Evolutionary conservation across 352 stramenopile genomes (phyloP).

Genomic region (Phytophthora europaea): DNA sequence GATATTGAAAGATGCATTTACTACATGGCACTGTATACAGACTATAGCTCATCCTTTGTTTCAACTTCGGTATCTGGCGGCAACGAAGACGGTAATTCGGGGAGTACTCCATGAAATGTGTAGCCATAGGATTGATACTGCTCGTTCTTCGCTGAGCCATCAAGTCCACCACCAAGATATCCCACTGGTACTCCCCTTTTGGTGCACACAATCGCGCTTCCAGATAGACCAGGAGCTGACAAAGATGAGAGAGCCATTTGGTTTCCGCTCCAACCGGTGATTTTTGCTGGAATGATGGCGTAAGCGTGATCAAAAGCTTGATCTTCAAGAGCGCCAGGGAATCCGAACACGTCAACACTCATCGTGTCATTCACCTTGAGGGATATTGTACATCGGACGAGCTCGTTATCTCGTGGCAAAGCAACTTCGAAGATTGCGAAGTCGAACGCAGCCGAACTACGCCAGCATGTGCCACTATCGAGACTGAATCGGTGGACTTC

Average conservation of each 20-base stretch:
- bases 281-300: conserved; percentile 44
- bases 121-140: conserved; percentile 46
- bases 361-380: not conserved
- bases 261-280: conserved; percentile 36
- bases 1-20: conserved; percentile 1
- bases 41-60: conserved; percentile 18
- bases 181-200: conserved; percentile 42
- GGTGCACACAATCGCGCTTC: conserved; percentile 42
- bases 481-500: conserved; percentile 39
- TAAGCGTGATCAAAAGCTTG: conserved; percentile 18
- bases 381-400: conserved; percentile 12
- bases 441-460: conserved; percentile 41
- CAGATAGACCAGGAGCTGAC: conserved; percentile 36
- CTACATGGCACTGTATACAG: conserved; percentile 4
- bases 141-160: conserved; percentile 42
- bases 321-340: conserved; percentile 27
- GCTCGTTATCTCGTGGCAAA: conserved; percentile 18
- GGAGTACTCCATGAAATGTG: conserved; percentile 37
- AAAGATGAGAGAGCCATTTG: conserved; percentile 45
- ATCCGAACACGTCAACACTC: conserved; percentile 28
- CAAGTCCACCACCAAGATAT: conserved; percentile 44
- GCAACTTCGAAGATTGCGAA: conserved; percentile 47
- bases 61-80: conserved; percentile 25
- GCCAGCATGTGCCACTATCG: conserved; percentile 36
- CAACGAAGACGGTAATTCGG: conserved; percentile 33